Evolutionary conservation across 441 rosid genomes (phyloP).

Genomic region (Euphorbia celastroides): DNA sequence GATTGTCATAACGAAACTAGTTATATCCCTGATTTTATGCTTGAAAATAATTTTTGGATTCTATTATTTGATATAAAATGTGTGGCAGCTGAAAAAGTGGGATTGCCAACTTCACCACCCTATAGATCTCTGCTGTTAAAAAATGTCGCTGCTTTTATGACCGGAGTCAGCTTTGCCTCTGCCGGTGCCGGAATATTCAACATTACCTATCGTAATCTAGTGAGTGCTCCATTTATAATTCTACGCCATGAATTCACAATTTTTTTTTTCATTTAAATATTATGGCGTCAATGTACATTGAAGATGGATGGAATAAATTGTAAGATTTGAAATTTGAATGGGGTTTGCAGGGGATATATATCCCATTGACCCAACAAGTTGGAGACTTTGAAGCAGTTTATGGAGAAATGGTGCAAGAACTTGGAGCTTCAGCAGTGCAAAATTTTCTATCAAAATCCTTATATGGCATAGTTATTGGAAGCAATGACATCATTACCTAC

Average conservation of each 20-base stretch:
- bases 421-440: slow-evolving; percentile 27
- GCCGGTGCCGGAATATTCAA: slow-evolving; percentile 47
- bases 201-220: slow-evolving; percentile 21
- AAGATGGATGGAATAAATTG: not conserved
- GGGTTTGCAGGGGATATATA: slow-evolving; percentile 21
- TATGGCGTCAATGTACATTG: not conserved
- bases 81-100: slow-evolving; percentile 39
- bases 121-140: slow-evolving; percentile 21
- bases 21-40: not conserved
- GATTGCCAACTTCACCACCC: slow-evolving; percentile 40
- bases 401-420: slow-evolving; percentile 12
- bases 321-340: not conserved
- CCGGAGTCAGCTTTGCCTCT: slow-evolving; percentile 50
- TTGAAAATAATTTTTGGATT: too few species aligned
- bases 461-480: slow-evolving; percentile 29
- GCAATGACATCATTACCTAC: slow-evolving; percentile 36
- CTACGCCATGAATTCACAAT: not conserved
- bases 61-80: not conserved
- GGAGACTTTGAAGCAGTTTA: slow-evolving; percentile 19
- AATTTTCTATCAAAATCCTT: slow-evolving; percentile 29
- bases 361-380: slow-evolving; percentile 31
- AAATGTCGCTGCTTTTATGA: slow-evolving; percentile 22
- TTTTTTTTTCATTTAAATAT: too few species aligned
- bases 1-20: not conserved
- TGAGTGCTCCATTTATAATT: not conserved